A percentile compares a stretch with the other conserved stretches of the same genome.
Conservation (phyloP, 176 grass and related monocot genomes). For the Zizania latifolia region DNA sequence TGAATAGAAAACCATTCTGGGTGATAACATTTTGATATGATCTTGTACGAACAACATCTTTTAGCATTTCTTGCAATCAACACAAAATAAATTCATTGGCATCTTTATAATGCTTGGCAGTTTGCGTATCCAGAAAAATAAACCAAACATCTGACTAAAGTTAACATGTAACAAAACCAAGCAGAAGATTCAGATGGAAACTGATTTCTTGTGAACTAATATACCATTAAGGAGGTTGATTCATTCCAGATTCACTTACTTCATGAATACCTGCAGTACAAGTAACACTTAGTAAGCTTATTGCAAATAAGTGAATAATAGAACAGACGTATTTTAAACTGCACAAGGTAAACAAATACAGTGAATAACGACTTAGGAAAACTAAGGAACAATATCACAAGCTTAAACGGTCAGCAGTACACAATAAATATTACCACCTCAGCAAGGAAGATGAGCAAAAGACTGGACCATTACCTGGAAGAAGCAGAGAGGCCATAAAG, state of each 20-base stretch:
- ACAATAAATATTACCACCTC: no score
- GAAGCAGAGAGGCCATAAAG: no score
- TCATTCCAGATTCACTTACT: constrained; percentile 52
- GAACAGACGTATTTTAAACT: background rate
- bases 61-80: constrained; percentile 82
- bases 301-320: background rate
- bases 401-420: no score
- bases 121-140: background rate
- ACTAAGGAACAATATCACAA: background rate
- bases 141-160: background rate
- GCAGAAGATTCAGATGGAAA: background rate
- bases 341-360: background rate
- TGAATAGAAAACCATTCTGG: constrained; percentile 79
- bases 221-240: background rate
- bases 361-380: background rate
- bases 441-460: no score
- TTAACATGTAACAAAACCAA: no score
- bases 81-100: constrained; percentile 3
- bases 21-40: no score
- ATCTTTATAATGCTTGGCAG: background rate
- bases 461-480: no score
- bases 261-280: no score
- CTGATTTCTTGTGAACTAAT: background rate
- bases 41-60: constrained; percentile 76
- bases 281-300: constrained; percentile 7